These are phyloP conservation scores for Neckera pumila DNA, from an alignment of 225 moss, liverwort and hornwort genomes.

Conservation along the genomic window DNA sequence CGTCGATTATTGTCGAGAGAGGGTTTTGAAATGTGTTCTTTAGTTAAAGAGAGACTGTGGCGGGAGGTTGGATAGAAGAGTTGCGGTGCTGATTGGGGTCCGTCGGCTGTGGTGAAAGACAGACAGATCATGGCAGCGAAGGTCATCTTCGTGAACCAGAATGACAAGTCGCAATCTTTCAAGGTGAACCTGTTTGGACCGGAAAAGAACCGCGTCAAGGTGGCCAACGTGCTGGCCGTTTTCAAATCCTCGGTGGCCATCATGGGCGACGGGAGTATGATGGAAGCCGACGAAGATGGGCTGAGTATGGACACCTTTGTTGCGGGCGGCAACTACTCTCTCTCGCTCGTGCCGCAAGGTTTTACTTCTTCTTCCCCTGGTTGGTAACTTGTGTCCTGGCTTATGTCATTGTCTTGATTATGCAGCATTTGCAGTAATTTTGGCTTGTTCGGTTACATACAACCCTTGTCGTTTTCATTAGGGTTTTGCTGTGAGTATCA, in stretches of 20 bases:
- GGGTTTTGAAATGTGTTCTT: neutral
- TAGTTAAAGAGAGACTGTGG: neutral
- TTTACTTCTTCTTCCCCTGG: neutral
- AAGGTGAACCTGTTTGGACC: constrained; percentile 38
- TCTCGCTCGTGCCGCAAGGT: constrained; percentile 45
- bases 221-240: constrained; percentile 31
- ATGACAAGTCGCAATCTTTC: constrained; percentile 26
- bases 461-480: neutral
- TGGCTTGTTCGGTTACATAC: neutral
- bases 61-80: neutral
- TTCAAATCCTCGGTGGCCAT: constrained; percentile 42
- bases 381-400: neutral
- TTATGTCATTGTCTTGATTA: neutral
- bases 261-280: constrained; percentile 46
- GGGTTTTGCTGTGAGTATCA: neutral
- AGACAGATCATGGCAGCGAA: constrained; percentile 31
- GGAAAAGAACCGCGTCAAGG: constrained; percentile 37
- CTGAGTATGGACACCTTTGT: constrained; percentile 46
- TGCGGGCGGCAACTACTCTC: constrained; percentile 22
- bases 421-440: neutral
- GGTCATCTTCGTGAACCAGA: constrained; percentile 29
- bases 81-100: neutral
- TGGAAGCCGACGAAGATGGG: constrained; percentile 47
- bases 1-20: neutral
- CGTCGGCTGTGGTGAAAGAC: neutral